These are phyloP conservation scores for Penicillium canescens DNA, from an alignment of 495 filamentous ascomycete species.

Conservation along the genomic window DNA sequence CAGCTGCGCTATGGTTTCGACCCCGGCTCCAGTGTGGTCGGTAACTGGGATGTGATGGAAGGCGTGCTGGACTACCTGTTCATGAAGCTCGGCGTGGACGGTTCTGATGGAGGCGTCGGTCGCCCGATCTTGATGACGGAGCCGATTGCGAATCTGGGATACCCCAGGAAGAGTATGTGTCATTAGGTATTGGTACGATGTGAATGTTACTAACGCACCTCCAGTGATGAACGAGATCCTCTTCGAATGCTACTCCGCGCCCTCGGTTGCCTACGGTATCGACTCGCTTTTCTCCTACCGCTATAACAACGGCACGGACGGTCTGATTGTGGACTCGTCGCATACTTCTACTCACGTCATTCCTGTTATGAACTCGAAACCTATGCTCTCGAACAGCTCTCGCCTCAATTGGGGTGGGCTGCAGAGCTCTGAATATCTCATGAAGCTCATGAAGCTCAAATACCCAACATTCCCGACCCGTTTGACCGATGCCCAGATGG, in stretches of 20 bases:
- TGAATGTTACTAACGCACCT: conserved; percentile 12
- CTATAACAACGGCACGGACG: conserved; percentile 85
- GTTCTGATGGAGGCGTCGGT: conserved; percentile 68
- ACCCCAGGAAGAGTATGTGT: conserved; percentile 77
- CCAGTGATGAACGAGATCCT: conserved; percentile 94
- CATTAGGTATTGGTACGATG: neutral
- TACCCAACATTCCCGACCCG: conserved; percentile 87
- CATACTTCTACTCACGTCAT: conserved; percentile 96
- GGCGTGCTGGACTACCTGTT: conserved; percentile 90
- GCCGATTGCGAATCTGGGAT: conserved; percentile 83
- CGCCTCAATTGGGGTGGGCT: conserved; percentile 93
- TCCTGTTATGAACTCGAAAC: conserved; percentile 81
- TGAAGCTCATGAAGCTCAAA: conserved; percentile 88
- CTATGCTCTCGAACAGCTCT: conserved; percentile 78
- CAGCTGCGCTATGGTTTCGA: conserved; percentile 92
- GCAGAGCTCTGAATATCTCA: conserved; percentile 83
- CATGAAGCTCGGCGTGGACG: conserved; percentile 85
- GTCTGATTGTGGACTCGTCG: conserved; percentile 86
- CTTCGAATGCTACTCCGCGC: conserved; percentile 90
- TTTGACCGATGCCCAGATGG: conserved; percentile 79
- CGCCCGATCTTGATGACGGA: conserved; percentile 95
- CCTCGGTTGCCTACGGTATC: conserved; percentile 87
- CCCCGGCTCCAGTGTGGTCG: conserved; percentile 82
- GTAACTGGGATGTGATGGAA: conserved; percentile 97
- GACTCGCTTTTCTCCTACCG: conserved; percentile 94